Base-by-base conservation (phyloP, 1,284 basidiomycete species). In the Trichosporon asahii region DNA sequence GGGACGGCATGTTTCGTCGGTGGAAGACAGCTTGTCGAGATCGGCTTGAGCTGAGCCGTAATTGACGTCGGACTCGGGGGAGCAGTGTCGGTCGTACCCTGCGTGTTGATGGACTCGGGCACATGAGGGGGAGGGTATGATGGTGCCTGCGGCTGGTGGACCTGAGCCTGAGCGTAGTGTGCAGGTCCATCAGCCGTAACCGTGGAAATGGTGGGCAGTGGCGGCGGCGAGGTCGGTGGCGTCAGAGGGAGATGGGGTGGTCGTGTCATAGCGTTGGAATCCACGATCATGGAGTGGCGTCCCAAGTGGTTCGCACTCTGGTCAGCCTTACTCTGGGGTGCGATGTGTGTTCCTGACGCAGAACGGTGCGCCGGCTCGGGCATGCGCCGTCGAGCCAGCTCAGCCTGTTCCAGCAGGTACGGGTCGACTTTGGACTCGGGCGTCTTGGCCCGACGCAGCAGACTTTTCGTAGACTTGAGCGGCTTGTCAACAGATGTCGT, bases 161-260 rank as follows among this genome's bases (percentile, higher is more conserved):
- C 57, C 29, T 33, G 57, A 61, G 57, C 57, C 49, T 53, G 49
- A 53, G 23, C 25, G 21, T 8, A 6, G 49, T 53, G 23, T 6
- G 27, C 57, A 61, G 18, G 57, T 31, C 27, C 57, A 31, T 61
- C 57, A n/a, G 57, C 57, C 29, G 57, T 31, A 31, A 31, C 29
- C 3, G 57, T 21, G 15, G 57, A 2, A 14, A 61, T 61, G 18
- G 57, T 61, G 57, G 57, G 57, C 29, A 61, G 57, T 2, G 57
- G 57, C 11, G 57, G 57, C 57, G 57, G 57, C 57, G 57, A 61
- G 15, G 29, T 61, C 18, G 57, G 57, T 31, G 57, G 57, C 27
- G 57, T 61, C 57, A 61, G 29, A 33, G 57, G 57, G 29, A 61
- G 57, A n/a, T 61, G 57, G 14, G 27, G 3, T 15, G 55, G 11